A percentile compares a stretch with the other conserved stretches of the same genome.
These are phyloP conservation scores for Nitzschia putrida DNA, from an alignment of 108 stramenopile species.

Conservation along the genomic window DNA sequence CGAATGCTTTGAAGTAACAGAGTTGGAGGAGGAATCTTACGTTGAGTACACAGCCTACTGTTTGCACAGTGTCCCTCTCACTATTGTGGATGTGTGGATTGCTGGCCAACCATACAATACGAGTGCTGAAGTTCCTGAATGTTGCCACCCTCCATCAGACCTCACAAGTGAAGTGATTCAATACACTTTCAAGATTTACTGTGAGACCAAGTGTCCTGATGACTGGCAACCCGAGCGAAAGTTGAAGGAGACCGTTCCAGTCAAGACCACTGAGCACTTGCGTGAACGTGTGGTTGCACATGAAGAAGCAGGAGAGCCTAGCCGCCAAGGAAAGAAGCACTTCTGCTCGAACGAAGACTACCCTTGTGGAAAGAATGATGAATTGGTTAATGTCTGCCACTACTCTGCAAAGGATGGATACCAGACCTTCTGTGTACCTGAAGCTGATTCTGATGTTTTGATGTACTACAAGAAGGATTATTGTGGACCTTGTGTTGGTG, in stretches of 20 bases:
- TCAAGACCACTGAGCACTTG: too few species aligned
- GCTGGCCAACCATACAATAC: background rate
- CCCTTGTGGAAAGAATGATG: conserved; percentile 35
- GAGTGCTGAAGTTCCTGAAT: conserved; percentile 25
- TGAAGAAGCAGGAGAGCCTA: background rate
- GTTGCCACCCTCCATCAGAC: conserved; percentile 22
- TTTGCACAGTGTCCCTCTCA: conserved; percentile 23
- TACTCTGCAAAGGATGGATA: conserved; percentile 40
- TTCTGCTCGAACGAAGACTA: conserved; percentile 39
- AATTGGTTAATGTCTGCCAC: conserved; percentile 42
- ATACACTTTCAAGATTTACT: conserved; percentile 30
- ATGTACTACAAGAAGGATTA: conserved; percentile 42
- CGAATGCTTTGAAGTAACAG: too few species aligned
- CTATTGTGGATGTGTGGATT: conserved; percentile 28
- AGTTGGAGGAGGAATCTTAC: conserved; percentile 1
- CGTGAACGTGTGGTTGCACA: background rate
- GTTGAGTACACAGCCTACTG: conserved; percentile 14
- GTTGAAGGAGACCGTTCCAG: conserved; percentile 4
- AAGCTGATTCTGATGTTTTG: conserved; percentile 42
- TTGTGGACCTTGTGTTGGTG: conserved; percentile 42
- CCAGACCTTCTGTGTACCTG: conserved; percentile 48
- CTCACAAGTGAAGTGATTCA: background rate
- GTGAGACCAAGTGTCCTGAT: conserved; percentile 8
- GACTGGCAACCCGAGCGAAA: background rate
- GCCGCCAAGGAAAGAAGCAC: conserved; percentile 1